Base-by-base conservation (phyloP, 75 land plant species). In the Pseudotsuga menziesii region DNA sequence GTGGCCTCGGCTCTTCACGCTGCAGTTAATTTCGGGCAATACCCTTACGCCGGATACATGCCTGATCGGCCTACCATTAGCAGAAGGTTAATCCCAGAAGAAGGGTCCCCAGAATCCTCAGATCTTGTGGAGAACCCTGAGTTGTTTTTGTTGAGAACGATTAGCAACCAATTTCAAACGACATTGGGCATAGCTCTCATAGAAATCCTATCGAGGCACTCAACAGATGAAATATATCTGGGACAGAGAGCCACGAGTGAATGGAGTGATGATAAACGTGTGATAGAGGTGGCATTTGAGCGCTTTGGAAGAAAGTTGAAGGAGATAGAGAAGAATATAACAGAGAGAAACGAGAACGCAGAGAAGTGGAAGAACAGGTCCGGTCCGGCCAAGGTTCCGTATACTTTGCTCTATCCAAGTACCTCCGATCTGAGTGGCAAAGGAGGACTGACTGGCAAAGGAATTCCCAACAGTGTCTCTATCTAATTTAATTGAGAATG, bases 131-230 rank as follows among this genome's bases (percentile, higher is more conserved):
- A 44, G 7, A 44, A 44, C 6, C 48, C 48, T 0, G 48, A 44
- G 8, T 5, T 44, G 48, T 1, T 1, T 44, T 13, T 59, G 1
- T 20, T 59, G 3, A 19, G 61, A 19, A 59, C 61, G 13, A 7
- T 59, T 4, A 59, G 22, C 3, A 59, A 59, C 61, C 61, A 19
- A n/a, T 59, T 59, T 19, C 61, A n/a, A n/a, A 59, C 61, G 20
- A 59, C 61, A 5, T 20, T 59, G 3, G 61, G 61, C 5, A 72
- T 72, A 25, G 73, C 73, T 14, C n/a, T 72, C 23, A 2, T 72
- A 19, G 99, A 96, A 80, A 76, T 88, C 7, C 83, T 96, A 72
- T 96, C 99, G 27, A 86, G 83, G 54, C 99, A 93, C 60, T 84
- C 94, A 5, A 76, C 86, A 20, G 90, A 93, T 39, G 96, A 96